Conservation (phyloP, 2,329 filamentous ascomycete genomes). For the Aspergillus fumigatus region DNA sequence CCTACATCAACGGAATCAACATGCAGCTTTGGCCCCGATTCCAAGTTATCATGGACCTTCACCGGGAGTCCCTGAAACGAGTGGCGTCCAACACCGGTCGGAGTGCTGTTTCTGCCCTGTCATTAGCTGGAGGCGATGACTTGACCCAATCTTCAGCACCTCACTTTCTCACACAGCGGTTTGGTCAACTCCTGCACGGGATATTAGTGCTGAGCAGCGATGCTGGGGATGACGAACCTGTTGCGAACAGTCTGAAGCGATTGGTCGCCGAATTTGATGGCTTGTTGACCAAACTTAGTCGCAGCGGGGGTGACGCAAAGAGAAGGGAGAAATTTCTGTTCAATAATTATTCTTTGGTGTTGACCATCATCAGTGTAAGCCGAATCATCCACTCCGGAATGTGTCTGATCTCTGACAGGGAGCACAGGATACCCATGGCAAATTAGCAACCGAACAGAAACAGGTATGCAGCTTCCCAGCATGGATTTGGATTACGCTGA, state of each 20-base stretch:
- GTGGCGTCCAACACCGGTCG: constrained; percentile 46
- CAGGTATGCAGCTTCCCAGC: constrained; percentile 29
- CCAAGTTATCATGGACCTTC: constrained; percentile 87
- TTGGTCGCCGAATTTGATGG: constrained; percentile 77
- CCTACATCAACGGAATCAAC: constrained; percentile 88
- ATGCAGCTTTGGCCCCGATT: constrained; percentile 97
- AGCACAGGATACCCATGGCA: constrained; percentile 43
- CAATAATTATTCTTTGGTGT: constrained; percentile 93
- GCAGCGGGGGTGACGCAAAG: constrained; percentile 69
- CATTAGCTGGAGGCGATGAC: constrained; percentile 47
- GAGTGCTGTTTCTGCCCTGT: constrained; percentile 50
- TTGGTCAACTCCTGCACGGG: constrained; percentile 85
- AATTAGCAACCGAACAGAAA: constrained; percentile 63
- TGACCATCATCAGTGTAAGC: constrained; percentile 76
- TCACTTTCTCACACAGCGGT: constrained; percentile 89
- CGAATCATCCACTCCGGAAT: not conserved
- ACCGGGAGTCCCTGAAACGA: constrained; percentile 78
- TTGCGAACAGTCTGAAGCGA: constrained; percentile 72
- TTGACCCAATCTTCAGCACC: constrained; percentile 57
- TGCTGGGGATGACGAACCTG: constrained; percentile 89
- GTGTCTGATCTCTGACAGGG: constrained; percentile 8
- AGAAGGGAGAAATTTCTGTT: constrained; percentile 85
- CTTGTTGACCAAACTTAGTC: constrained; percentile 73
- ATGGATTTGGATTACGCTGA: constrained; percentile 11
- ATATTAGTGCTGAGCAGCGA: constrained; percentile 81